phyloP scores from a whole-genome alignment of 2,329 filamentous ascomycete species.

The Rosellinia necatrix region DNA sequence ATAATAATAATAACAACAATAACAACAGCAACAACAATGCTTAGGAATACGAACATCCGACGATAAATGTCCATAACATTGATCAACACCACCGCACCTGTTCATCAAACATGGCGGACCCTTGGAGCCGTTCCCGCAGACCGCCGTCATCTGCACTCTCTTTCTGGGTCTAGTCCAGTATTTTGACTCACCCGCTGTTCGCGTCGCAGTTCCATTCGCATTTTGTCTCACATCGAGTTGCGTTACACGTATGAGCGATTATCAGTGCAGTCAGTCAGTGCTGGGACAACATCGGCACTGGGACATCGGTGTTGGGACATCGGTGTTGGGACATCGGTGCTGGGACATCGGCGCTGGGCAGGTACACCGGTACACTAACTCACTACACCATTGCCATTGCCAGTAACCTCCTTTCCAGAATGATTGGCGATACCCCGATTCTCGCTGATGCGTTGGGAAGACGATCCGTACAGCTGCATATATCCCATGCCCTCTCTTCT shows the following conservation, averaged over 20 bases:
- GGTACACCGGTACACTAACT: too few relatives aligned
- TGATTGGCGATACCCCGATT: not conserved
- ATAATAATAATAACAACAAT: too few relatives aligned
- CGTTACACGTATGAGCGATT: slow-evolving; percentile 7
- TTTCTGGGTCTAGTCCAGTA: not conserved
- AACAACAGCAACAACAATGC: not conserved
- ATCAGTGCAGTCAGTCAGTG: too few relatives aligned
- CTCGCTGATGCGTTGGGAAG: not conserved
- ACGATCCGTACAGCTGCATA: not conserved
- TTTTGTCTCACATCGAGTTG: not conserved
- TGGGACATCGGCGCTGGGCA: too few relatives aligned
- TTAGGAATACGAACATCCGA: not conserved
- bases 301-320: too few relatives aligned
- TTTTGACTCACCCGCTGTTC: slow-evolving; percentile 6
- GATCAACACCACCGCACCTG: slow-evolving; percentile 5
- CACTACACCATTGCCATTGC: too few relatives aligned
- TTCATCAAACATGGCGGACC: slow-evolving; percentile 21
- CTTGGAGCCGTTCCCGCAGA: too few relatives aligned
- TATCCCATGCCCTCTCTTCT: not conserved
- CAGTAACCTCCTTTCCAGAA: not conserved
- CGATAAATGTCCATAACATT: not conserved
- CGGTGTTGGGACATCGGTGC: too few relatives aligned
- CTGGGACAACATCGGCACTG: too few relatives aligned
- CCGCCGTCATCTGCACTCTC: not conserved
- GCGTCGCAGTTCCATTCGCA: not conserved